Evolutionary conservation across 192 early-diverging fungal genomes (phyloP), one percentile per base, ranked within the genome.

Genomic region (Powellomyces hirtus): DNA sequence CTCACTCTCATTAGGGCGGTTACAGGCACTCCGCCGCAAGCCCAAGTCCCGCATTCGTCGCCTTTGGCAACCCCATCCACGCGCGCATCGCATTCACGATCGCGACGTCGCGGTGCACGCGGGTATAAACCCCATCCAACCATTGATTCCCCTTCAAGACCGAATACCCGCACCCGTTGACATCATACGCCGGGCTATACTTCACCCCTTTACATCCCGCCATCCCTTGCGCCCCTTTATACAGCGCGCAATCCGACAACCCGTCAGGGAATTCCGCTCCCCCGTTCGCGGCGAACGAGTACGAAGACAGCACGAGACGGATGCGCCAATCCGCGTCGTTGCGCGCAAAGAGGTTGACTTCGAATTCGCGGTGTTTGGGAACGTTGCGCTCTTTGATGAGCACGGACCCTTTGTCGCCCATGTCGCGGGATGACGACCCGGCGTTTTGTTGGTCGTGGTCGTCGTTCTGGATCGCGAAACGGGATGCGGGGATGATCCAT

Each of bases 401-500:
- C 1, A 73, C 72, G 35, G 72, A 73, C 5, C 72, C 72, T n/a
- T 20, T 49, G 10, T 22, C 59, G 20, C 51, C 63, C 72, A 73
- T 73, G 35, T 73, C 62, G 31, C 70, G 45, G 29, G 64, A 68
- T 14, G 70, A 57, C 3, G 70, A 71, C 31, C 70, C 70, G 26
- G 24, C 2, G 36, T 71, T 71, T 33, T 71, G 70, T 36, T 71
- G 70, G 51, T 66, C 62, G 27, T 71, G 62, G 34, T 66, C 62
- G 36, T 71, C 51, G 31, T 44, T 65, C 53, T 72, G 70, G 42
- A 73, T 73, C 1, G 71, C 70, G 40, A 73, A 73, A 29, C 72
- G 60, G 16, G 22, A 26, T 33, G 68, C 31, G 16, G 66, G 67
- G 20, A 74, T 27, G 42, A 63, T 56, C 70, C 72, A 71, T 24